Percentiles rank a stretch among this genome's conserved stretches.
Evolutionary conservation across 2,329 filamentous ascomycete species (phyloP).

Genomic region (Mollisiaceae sp.): DNA sequence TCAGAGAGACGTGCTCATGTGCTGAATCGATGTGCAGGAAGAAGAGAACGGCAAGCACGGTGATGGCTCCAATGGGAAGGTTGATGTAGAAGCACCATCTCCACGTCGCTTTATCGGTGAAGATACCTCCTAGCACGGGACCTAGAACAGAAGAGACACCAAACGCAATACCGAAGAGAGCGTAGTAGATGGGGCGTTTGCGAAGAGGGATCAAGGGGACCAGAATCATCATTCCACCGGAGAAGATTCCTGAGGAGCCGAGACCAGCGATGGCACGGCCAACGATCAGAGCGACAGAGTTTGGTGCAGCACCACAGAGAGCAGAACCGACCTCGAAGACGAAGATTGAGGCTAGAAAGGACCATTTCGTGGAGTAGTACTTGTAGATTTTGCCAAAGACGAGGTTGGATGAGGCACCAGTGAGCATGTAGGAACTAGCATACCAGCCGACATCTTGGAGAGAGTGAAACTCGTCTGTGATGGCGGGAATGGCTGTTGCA

Average conservation of each 20-base stretch:
- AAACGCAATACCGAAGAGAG: slow-evolving; percentile 36
- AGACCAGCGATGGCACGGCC: slow-evolving; percentile 42
- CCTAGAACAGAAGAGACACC: slow-evolving; percentile 54
- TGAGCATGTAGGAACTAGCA: slow-evolving; percentile 47
- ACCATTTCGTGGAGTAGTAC: slow-evolving; percentile 41
- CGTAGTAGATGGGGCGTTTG: slow-evolving; percentile 40
- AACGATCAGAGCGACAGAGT: slow-evolving; percentile 40
- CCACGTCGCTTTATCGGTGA: slow-evolving; percentile 53
- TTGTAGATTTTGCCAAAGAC: slow-evolving; percentile 43
- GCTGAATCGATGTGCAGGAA: slow-evolving; percentile 48
- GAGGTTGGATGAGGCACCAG: slow-evolving; percentile 40
- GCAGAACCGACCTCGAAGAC: slow-evolving; percentile 42
- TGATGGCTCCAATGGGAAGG: slow-evolving; percentile 44
- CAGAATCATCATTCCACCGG: slow-evolving; percentile 42
- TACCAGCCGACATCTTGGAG: slow-evolving; percentile 54
- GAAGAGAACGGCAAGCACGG: slow-evolving; percentile 47
- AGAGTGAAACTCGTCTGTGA: slow-evolving; percentile 47
- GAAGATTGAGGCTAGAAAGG: slow-evolving; percentile 39
- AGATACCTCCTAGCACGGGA: slow-evolving; percentile 65
- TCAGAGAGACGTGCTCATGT: slow-evolving; percentile 44
- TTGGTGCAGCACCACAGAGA: slow-evolving; percentile 40
- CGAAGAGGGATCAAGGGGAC: slow-evolving; percentile 36
- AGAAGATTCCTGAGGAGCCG: slow-evolving; percentile 45
- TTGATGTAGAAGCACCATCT: slow-evolving; percentile 42
- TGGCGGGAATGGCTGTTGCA: slow-evolving; percentile 47